Conservation (phyloP, 441 rosid genomes). For the Hura crepitans region DNA sequence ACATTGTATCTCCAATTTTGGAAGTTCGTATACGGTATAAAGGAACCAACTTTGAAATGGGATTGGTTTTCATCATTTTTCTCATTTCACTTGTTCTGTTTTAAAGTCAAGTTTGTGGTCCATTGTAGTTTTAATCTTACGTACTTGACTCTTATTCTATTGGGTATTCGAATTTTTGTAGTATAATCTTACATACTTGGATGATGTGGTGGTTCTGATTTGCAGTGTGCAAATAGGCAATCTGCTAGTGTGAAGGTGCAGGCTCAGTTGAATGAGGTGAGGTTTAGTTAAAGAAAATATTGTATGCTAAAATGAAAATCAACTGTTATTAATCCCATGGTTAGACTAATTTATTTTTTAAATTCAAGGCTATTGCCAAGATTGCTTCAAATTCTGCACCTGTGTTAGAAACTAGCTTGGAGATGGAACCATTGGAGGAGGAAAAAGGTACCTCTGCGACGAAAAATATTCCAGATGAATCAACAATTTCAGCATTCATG, state of each 20-base stretch:
- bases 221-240: constrained; percentile 46
- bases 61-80: background rate
- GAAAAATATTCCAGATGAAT: constrained; percentile 42
- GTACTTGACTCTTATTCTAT: background rate
- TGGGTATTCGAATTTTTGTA: background rate
- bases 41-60: background rate
- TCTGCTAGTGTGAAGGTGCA: constrained; percentile 35
- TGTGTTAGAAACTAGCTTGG: constrained; percentile 23
- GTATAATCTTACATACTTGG: background rate
- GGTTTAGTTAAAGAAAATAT: constrained; percentile 10
- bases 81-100: background rate
- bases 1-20: background rate
- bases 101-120: background rate
- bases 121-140: background rate
- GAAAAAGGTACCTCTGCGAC: constrained; percentile 37
- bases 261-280: constrained; percentile 62
- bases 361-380: constrained; percentile 42
- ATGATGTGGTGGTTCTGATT: background rate
- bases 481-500: constrained; percentile 62
- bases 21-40: background rate
- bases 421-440: constrained; percentile 33
- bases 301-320: constrained; percentile 12
- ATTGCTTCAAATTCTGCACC: constrained; percentile 50
- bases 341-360: constrained; percentile 14
- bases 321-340: background rate